Percentiles rank a stretch among this genome's conserved stretches.
Evolutionary conservation across 2,329 filamentous ascomycete species (phyloP).

Genomic region (Colletotrichum somersetense): DNA sequence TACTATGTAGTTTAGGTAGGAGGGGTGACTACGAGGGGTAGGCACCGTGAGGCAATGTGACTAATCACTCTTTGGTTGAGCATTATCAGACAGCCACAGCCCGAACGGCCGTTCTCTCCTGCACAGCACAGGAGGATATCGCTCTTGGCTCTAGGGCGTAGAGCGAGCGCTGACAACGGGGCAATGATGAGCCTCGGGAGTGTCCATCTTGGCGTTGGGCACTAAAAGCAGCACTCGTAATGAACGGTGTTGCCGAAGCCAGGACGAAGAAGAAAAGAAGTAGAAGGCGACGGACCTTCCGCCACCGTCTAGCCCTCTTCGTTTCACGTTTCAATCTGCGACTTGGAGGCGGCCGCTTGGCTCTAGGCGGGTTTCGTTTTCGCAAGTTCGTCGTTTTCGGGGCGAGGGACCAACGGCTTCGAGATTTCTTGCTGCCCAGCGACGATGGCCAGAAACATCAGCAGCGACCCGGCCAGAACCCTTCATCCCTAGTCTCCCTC

Average conservation of each 20-base stretch:
- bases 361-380: slow-evolving; percentile 31
- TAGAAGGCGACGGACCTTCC: slow-evolving; percentile 13
- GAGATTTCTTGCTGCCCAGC: not conserved
- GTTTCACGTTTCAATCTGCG: slow-evolving; percentile 40
- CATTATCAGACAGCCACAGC: slow-evolving; percentile 17
- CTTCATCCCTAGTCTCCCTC: not conserved
- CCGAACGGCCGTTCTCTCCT: slow-evolving; percentile 1
- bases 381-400: slow-evolving; percentile 26
- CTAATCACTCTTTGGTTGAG: slow-evolving; percentile 6
- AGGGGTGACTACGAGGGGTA: not conserved
- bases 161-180: not conserved
- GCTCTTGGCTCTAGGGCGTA: not conserved
- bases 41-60: slow-evolving; percentile 4
- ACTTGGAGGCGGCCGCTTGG: slow-evolving; percentile 24
- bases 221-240: slow-evolving; percentile 7
- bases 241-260: slow-evolving; percentile 12
- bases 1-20: too few relatives aligned
- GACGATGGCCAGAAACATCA: not conserved
- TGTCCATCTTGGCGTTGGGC: slow-evolving; percentile 1
- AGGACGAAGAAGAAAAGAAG: not conserved
- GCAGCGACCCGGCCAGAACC: not conserved
- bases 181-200: slow-evolving; percentile 18
- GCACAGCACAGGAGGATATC: not conserved
- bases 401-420: not conserved
- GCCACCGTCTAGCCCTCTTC: slow-evolving; percentile 10